Base-by-base conservation (phyloP, 106 monocot genomes). In the Posidonia australis region DNA sequence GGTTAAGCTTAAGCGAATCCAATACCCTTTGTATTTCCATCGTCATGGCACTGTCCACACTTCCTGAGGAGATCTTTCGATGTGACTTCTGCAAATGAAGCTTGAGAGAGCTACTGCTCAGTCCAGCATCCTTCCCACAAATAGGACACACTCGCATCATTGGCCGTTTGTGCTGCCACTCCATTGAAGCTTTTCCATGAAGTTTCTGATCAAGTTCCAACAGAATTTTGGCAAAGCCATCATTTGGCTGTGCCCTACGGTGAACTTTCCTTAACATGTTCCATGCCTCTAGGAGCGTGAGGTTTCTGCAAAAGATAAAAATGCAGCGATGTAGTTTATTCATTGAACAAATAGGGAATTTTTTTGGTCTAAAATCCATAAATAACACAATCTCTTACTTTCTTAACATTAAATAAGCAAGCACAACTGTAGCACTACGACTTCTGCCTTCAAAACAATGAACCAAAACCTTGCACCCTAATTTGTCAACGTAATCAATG, bases 381-480 rank as follows among this genome's bases (percentile, higher is more conserved):
- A 61, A 19, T 59, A 21, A 19, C 20, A 2, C n/a, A 19, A 22
- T 25, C 18, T 17, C 83, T 71, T 82, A 98, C 96, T 81, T 98
- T 71, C 82, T 80, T 29, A 82, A 62, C 82, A 96, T 96, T 48
- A 96, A 58, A 51, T 87, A 85, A 0, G 87, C 87, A 46, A 96
- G 87, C 6, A 90, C 84, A 16, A 90, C 58, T 3, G 96, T 90
- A 14, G 90, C 84, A 56, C 96, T 96, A 47, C 96, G 87, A 54
- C 96, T 98, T 77, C 78, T 80, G 23, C 96, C 96, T 80, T 98
- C 96, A 43, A 98, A 98, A 63, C 96, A 98, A 62, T 98, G 96
- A 20, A 98, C 87, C 43, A 98, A 55, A 59, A 98, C 75, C 63
- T 84, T 96, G 30, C 90, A 79, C 14, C 84, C 77, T 0, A 44